phyloP scores from a whole-genome alignment of 2,329 filamentous ascomycete genomes.

The Sporothrix phasma region DNA sequence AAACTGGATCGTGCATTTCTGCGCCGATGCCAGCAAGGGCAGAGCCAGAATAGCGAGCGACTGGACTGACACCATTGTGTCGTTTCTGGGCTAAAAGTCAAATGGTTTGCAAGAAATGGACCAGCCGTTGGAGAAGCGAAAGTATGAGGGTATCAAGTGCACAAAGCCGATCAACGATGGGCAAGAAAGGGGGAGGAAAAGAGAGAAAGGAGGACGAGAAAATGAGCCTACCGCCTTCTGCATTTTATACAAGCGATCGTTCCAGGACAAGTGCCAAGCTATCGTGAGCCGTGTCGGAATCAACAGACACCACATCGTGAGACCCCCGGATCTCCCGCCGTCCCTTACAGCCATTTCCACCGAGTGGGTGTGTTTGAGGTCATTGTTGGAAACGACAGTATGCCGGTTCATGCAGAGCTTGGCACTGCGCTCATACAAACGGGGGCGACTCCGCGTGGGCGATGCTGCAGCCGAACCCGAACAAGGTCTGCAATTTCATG shows the following conservation, averaged over 20 bases:
- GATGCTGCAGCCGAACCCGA: neutral
- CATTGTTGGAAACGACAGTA: slow-evolving; percentile 2
- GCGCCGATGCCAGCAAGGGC: slow-evolving; percentile 18
- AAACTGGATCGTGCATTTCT: slow-evolving; percentile 33
- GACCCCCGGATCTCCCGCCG: neutral
- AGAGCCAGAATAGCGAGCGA: slow-evolving; percentile 10
- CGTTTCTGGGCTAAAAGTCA: neutral
- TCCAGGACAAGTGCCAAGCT: neutral
- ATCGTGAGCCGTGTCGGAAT: neutral
- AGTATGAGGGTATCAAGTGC: neutral
- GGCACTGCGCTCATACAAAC: neutral
- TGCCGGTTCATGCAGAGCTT: slow-evolving; percentile 14
- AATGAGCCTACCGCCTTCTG: neutral
- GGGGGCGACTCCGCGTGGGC: neutral
- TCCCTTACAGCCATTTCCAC: neutral
- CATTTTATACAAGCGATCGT: neutral
- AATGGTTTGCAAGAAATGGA: neutral
- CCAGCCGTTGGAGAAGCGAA: slow-evolving; percentile 9
- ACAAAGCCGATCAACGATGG: slow-evolving; percentile 6
- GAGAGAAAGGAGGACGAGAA: neutral
- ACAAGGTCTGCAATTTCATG: neutral
- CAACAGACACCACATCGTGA: neutral
- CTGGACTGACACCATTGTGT: slow-evolving; percentile 2
- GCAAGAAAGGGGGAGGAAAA: neutral
- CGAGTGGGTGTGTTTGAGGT: slow-evolving; percentile 12